A percentile compares a stretch with the other conserved stretches of the same genome.
Evolutionary conservation across 2,329 filamentous ascomycete species (phyloP).

Genomic region (Ceratocystis cubensis): DNA sequence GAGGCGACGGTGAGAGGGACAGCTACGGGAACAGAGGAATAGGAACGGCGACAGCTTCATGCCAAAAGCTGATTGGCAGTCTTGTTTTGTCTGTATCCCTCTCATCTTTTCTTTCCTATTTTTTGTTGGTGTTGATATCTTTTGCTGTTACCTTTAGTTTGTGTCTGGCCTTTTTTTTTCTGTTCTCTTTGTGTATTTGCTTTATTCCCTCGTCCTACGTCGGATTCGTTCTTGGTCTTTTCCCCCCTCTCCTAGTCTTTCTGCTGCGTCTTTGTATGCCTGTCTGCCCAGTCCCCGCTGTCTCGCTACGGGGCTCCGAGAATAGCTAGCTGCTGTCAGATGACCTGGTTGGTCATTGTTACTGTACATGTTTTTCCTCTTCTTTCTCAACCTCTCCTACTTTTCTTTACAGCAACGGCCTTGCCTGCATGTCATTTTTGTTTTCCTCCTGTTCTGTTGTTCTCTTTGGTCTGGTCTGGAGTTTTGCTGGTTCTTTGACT

Average conservation of each 20-base stretch:
- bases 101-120: background rate
- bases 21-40: background rate
- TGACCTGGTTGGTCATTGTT: background rate
- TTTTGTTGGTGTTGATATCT: constrained; percentile 13
- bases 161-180: constrained; percentile 10
- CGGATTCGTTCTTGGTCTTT: background rate
- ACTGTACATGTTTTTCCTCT: constrained; percentile 7
- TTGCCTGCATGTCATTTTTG: background rate
- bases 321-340: background rate
- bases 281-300: too few species aligned
- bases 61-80: too few species aligned
- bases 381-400: background rate
- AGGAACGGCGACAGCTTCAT: background rate
- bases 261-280: background rate
- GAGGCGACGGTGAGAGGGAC: background rate
- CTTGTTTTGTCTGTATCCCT: constrained; percentile 4
- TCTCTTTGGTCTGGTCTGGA: constrained; percentile 18
- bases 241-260: background rate
- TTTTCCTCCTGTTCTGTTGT: background rate
- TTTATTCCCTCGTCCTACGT: constrained; percentile 4
- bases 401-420: background rate
- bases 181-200: constrained; percentile 12
- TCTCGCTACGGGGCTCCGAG: background rate
- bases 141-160: constrained; percentile 6
- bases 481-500: constrained; percentile 21